Conservation (phyloP, 257 asterid genomes). For the Capsicum chinense region DNA sequence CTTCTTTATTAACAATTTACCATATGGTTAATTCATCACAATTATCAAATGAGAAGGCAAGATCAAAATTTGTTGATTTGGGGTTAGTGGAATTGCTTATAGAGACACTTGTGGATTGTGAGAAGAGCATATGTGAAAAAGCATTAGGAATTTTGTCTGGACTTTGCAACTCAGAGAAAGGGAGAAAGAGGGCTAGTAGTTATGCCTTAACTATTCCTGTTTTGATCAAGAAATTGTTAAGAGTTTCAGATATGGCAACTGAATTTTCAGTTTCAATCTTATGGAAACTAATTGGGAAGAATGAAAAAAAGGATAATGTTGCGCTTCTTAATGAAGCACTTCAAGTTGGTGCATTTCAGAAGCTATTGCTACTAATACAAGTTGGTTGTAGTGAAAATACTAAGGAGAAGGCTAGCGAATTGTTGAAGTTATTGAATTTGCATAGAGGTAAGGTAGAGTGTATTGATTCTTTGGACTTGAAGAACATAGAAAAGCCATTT, state of each 20-base stretch:
- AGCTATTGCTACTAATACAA: conserved; percentile 54
- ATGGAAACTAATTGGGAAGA: conserved; percentile 41
- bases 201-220: conserved; percentile 51
- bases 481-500: conserved; percentile 53
- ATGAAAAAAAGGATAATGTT: conserved; percentile 21
- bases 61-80: conserved; percentile 32
- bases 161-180: conserved; percentile 47
- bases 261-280: conserved; percentile 58
- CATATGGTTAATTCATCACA: conserved; percentile 39
- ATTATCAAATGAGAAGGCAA: background rate
- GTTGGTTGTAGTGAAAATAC: conserved; percentile 52
- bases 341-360: conserved; percentile 61
- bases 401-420: conserved; percentile 54
- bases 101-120: conserved; percentile 54
- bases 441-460: conserved; percentile 45
- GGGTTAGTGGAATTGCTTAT: conserved; percentile 47
- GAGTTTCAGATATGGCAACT: conserved; percentile 58
- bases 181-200: conserved; percentile 39
- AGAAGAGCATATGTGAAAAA: conserved; percentile 55
- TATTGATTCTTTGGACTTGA: conserved; percentile 57
- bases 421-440: conserved; percentile 53
- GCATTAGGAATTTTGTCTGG: conserved; percentile 57
- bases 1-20: conserved; percentile 47
- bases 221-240: conserved; percentile 58
- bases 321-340: conserved; percentile 43